phyloP scores from a whole-genome alignment of 2,329 filamentous ascomycete species.

The Magnaporthiopsis poae region DNA sequence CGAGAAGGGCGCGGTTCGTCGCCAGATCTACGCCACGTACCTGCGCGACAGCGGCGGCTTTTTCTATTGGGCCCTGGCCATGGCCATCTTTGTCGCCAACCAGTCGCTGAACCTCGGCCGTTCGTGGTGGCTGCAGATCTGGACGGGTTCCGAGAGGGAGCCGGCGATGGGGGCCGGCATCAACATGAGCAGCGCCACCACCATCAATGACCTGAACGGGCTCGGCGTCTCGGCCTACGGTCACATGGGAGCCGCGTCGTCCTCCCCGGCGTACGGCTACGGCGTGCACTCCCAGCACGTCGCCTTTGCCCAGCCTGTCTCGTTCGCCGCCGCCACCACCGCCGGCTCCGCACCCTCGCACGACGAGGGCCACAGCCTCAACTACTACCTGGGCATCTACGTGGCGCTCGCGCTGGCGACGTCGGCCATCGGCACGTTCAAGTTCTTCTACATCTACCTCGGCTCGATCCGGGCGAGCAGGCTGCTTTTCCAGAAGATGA shows the following conservation, averaged over 20 bases:
- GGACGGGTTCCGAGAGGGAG: constrained; percentile 41
- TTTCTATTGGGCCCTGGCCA: constrained; percentile 46
- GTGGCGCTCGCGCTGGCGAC: constrained; percentile 47
- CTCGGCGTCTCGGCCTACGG: not conserved
- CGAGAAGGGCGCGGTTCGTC: constrained; percentile 60
- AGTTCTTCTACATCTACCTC: constrained; percentile 53
- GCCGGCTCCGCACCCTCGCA: constrained; percentile 13
- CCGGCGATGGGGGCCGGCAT: constrained; percentile 8
- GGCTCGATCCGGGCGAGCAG: constrained; percentile 62
- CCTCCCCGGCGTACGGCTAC: constrained; percentile 31
- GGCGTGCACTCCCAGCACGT: constrained; percentile 33
- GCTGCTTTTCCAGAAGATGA: constrained; percentile 55
- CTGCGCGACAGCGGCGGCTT: constrained; percentile 56
- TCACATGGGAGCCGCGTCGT: not conserved
- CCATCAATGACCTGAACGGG: constrained; percentile 14
- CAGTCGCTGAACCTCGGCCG: constrained; percentile 43
- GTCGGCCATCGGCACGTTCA: constrained; percentile 49
- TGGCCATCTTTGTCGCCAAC: constrained; percentile 44
- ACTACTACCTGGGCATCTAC: constrained; percentile 61
- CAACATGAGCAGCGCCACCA: constrained; percentile 5
- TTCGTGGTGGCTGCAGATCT: constrained; percentile 56
- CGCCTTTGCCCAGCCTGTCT: constrained; percentile 19
- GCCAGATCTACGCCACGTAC: constrained; percentile 58
- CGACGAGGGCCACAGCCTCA: constrained; percentile 29
- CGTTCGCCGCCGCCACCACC: not conserved